Conservation (phyloP, 257 asterid species). For the Nicotiana paniculata region DNA sequence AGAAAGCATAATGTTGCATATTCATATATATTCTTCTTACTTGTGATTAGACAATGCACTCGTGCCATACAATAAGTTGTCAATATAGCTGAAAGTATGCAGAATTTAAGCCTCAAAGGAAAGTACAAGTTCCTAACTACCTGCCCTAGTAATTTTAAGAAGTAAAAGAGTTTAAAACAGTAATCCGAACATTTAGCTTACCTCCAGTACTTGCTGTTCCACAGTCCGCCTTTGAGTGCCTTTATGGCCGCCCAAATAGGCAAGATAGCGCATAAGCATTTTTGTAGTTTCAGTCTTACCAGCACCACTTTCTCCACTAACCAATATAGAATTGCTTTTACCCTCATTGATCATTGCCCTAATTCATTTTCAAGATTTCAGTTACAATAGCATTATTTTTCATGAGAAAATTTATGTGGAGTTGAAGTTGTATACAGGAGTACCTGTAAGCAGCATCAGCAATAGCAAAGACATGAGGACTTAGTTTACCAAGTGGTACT, state of each 20-base stretch:
- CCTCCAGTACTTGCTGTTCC: constrained; percentile 99
- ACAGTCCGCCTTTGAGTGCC: constrained; percentile 94
- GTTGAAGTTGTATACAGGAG: constrained; percentile 9
- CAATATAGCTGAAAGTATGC: not conserved
- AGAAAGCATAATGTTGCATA: not conserved
- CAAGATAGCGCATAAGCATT: constrained; percentile 98
- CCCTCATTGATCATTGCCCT: constrained; percentile 90
- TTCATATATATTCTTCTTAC: not conserved
- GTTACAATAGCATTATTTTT: constrained; percentile 18
- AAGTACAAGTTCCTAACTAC: not conserved
- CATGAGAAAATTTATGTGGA: constrained; percentile 10
- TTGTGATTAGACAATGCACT: not conserved
- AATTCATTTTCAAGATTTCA: constrained; percentile 29
- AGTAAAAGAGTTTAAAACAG: constrained; percentile 1
- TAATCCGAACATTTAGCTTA: constrained; percentile 21
- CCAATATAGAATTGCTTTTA: constrained; percentile 86
- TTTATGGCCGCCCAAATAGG: constrained; percentile 93
- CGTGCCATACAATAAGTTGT: not conserved
- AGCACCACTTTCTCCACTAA: constrained; percentile 99
- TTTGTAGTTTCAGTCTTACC: constrained; percentile 98
- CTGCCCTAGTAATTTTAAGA: not conserved
- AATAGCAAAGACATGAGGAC: constrained; percentile 96
- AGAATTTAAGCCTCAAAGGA: not conserved
- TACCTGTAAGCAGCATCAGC: constrained; percentile 94
- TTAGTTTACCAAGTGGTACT: constrained; percentile 82